Evolutionary conservation across 2,329 filamentous ascomycete species (phyloP).

Genomic region (Nigrospora osmanthi): DNA sequence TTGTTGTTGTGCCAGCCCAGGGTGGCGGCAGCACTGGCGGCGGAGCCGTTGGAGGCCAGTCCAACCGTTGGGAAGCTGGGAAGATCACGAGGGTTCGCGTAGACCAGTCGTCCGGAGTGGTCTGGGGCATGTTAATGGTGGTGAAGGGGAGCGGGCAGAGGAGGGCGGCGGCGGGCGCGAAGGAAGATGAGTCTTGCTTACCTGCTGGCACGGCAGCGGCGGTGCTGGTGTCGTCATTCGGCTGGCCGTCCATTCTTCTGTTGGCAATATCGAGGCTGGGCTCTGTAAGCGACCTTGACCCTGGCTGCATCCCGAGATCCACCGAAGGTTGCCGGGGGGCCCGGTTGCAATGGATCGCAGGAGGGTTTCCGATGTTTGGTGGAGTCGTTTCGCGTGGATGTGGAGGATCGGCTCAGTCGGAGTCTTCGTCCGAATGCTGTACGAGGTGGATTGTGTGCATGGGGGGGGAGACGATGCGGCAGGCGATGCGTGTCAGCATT

Average conservation of each 20-base stretch:
- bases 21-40: slow-evolving; percentile 66
- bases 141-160: not conserved
- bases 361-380: no score
- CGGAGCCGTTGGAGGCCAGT: slow-evolving; percentile 45
- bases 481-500: no score
- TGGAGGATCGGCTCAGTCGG: no score
- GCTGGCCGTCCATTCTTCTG: not conserved
- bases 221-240: slow-evolving; percentile 1
- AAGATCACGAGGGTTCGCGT: slow-evolving; percentile 64
- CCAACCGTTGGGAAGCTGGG: slow-evolving; percentile 67
- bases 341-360: no score
- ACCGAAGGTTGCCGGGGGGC: no score
- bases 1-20: slow-evolving; percentile 67
- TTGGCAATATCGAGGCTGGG: not conserved
- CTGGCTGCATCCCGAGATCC: no score
- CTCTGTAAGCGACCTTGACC: no score
- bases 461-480: no score
- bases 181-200: not conserved
- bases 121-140: slow-evolving; percentile 5
- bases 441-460: no score
- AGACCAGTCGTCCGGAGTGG: slow-evolving; percentile 47
- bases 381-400: no score
- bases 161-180: not conserved
- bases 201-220: not conserved
- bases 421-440: no score